Evolutionary conservation across 2,329 filamentous ascomycete species (phyloP).

Genomic region (Polychaeton citri): DNA sequence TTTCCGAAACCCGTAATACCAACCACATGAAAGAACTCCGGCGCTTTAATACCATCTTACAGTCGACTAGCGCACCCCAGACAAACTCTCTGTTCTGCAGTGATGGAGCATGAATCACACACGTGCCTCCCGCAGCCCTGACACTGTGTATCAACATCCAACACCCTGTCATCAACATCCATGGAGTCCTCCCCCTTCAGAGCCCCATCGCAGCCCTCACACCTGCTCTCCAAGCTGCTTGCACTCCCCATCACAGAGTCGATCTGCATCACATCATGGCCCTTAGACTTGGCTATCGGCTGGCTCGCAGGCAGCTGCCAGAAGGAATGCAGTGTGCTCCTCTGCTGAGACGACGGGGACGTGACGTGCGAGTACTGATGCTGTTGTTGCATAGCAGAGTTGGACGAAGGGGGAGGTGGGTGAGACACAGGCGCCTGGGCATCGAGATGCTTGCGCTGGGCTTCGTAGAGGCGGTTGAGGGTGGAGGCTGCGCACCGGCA

Average conservation of each 20-base stretch:
- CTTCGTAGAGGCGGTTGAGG: constrained; percentile 30
- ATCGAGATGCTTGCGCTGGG: constrained; percentile 23
- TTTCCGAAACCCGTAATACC: no score
- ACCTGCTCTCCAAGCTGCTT: constrained; percentile 14
- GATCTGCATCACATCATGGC: not conserved
- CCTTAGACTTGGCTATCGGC: not conserved
- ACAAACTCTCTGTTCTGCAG: constrained; percentile 24
- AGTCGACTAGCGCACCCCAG: constrained; percentile 19
- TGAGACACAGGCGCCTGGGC: constrained; percentile 12
- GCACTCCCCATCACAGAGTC: constrained; percentile 1
- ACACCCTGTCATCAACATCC: constrained; percentile 15
- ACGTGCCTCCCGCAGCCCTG: constrained; percentile 25
- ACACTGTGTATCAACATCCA: constrained; percentile 23
- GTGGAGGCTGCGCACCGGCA: constrained; percentile 27
- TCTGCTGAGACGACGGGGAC: constrained; percentile 17
- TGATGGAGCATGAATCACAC: constrained; percentile 30
- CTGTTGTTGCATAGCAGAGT: constrained; percentile 5
- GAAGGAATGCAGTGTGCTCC: constrained; percentile 34
- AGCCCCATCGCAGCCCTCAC: constrained; percentile 31
- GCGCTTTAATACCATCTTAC: no score
- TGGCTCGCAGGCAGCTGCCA: constrained; percentile 27
- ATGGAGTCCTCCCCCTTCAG: constrained; percentile 22
- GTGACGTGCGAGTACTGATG: constrained; percentile 5
- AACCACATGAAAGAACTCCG: no score
- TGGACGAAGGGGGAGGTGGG: not conserved